These are phyloP conservation scores for Hyphopichia homilentoma DNA, from an alignment of 805 yeast species.

Conservation along the genomic window DNA sequence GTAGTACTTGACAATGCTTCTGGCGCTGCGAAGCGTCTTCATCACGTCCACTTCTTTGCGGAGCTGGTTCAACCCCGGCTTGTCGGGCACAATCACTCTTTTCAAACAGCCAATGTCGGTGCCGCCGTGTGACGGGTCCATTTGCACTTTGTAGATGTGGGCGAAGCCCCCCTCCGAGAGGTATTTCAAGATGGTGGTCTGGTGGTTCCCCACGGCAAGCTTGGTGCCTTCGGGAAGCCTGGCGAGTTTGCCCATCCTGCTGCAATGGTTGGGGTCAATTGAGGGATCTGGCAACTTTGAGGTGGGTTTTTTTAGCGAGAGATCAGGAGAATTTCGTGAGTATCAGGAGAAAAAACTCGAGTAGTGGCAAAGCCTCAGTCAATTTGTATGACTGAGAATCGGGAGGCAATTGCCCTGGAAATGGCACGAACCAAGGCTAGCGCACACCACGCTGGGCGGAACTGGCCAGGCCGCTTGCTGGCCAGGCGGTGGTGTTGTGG, in stretches of 20 bases:
- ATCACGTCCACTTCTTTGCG: slow-evolving; percentile 78
- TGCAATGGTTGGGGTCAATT: not conserved
- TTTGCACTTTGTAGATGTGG: slow-evolving; percentile 65
- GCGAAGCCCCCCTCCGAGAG: slow-evolving; percentile 70
- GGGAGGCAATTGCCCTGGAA: too few relatives aligned
- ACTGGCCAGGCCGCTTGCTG: too few relatives aligned
- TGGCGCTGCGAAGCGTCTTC: slow-evolving; percentile 56
- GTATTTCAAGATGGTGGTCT: slow-evolving; percentile 30
- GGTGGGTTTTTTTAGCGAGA: too few relatives aligned
- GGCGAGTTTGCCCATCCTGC: slow-evolving; percentile 9
- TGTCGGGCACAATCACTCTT: slow-evolving; percentile 70
- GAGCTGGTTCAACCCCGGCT: slow-evolving; percentile 59
- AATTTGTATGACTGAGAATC: too few relatives aligned
- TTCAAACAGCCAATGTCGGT: slow-evolving; percentile 63
- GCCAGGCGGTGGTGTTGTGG: too few relatives aligned
- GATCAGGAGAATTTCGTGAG: too few relatives aligned
- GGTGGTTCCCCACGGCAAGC: slow-evolving; percentile 40
- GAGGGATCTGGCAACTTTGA: too few relatives aligned
- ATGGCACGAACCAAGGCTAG: too few relatives aligned
- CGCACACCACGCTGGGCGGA: too few relatives aligned
- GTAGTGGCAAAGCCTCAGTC: too few relatives aligned
- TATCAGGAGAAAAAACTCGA: too few relatives aligned
- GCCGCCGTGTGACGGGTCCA: slow-evolving; percentile 43
- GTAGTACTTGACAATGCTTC: slow-evolving; percentile 62
- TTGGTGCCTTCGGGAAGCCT: slow-evolving; percentile 36